A percentile compares a stretch with the other conserved stretches of the same genome.
Evolutionary conservation across 2,329 filamentous ascomycete genomes (phyloP).

Genomic region (Xylaria sp.): DNA sequence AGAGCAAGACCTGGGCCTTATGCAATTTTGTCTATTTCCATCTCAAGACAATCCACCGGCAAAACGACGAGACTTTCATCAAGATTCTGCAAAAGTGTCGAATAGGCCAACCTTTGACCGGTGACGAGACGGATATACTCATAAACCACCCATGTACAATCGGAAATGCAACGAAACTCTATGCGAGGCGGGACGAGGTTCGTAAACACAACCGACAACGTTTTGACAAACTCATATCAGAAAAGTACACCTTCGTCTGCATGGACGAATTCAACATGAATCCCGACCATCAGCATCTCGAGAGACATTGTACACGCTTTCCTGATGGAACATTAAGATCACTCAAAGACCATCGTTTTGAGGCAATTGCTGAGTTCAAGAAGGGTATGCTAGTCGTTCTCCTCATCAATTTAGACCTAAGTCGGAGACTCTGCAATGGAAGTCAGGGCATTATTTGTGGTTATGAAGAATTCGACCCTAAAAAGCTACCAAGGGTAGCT

Average conservation of each 20-base stretch:
- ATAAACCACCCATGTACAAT: conserved; percentile 58
- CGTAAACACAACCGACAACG: conserved; percentile 49
- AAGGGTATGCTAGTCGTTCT: conserved; percentile 63
- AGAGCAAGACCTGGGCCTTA: conserved; percentile 63
- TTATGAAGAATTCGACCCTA: conserved; percentile 52
- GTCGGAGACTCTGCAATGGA: conserved; percentile 57
- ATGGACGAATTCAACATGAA: conserved; percentile 57
- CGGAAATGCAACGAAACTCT: conserved; percentile 57
- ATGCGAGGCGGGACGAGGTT: conserved; percentile 54
- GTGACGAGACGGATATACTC: conserved; percentile 54
- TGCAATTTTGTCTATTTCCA: conserved; percentile 64
- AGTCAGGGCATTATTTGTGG: conserved; percentile 58
- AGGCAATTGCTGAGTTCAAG: conserved; percentile 57
- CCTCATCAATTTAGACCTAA: conserved; percentile 59
- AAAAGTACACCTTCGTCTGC: conserved; percentile 47
- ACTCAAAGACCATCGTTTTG: conserved; percentile 59
- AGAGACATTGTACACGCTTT: conserved; percentile 23
- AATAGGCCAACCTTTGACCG: conserved; percentile 54
- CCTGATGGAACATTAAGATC: conserved; percentile 45
- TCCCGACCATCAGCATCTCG: conserved; percentile 43
- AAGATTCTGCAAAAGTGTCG: conserved; percentile 65
- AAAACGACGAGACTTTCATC: conserved; percentile 64
- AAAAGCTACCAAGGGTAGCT: conserved; percentile 44
- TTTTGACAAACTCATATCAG: conserved; percentile 49
- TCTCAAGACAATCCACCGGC: conserved; percentile 66